Base-by-base conservation (phyloP, 2,329 filamentous ascomycete genomes). In the Cordyceps tenuipes region DNA sequence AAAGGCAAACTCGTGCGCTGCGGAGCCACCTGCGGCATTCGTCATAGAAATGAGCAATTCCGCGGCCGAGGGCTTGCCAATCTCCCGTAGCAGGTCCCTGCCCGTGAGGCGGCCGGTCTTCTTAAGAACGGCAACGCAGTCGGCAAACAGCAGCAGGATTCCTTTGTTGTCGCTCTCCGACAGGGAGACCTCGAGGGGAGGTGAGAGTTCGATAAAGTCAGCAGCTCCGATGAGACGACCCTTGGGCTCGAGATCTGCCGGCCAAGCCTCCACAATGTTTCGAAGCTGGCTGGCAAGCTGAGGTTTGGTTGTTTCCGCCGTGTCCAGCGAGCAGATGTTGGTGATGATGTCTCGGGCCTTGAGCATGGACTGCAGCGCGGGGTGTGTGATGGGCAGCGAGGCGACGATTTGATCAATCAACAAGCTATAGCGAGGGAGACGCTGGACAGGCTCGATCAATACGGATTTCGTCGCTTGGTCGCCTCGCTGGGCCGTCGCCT, bases 371-470 rank as follows among this genome's bases (percentile, higher is more conserved):
- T 89, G 87, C 57, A 96, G 80, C 0, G 92, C 92, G 3, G 91
- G 90, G 70, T 97, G 92, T 9, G 89, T 86, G 55, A 92, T 84
- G 5, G 93, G 92, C 19, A 97, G 81, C 62, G 89, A 91, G 65
- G 87, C 86, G 52, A 94, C 84, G 69, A 99, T 97, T 68, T 95
- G 92, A 75, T 99, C 94, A 67, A 99, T 97, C 69, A 97, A 88
- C 41, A 99, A 79, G 68, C 91, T 97, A 75, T 99, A 99, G 29
- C 94, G 87, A 29, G 94, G 94, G 57, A 99, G 81, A 57, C 94
- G 83, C 72, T 99, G 94, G 0, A 99, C 92, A 2, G 94, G 94
- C 73, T 99, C 94, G 71, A 99, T 99, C 59, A 99, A 82, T 63
- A 94, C 83, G 3, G 94, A 97, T 53, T 90, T 91, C 58, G 97